Evolutionary conservation across 495 filamentous ascomycete species (phyloP), one percentile per base, ranked within the genome.

Genomic region (Penicillium atrosanguineum): DNA sequence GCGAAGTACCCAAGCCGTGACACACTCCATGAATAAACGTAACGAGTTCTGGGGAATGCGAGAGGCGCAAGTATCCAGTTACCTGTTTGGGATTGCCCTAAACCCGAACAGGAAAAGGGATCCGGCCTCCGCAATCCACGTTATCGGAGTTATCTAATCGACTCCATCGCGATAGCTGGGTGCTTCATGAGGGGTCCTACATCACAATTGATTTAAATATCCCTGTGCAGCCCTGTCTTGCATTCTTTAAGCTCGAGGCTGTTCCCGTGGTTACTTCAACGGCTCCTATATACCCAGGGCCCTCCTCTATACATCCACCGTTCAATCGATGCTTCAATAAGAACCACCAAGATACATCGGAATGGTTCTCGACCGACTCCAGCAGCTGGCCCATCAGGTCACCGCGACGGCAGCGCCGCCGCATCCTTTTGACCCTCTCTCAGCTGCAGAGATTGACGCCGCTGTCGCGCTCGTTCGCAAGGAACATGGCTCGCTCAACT

Each of bases 371-470:
- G 82, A 89, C 56, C 80, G 84, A 57, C 78, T 90, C 31, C 83
- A 86, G 69, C 83, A 88, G 64, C 73, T 89, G 65, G 75, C 81
- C 61, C 71, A 80, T 42, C 87, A 89, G 65, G 73, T 90, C 70
- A 79, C 72, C 52, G 81, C 80, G 46, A 74, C 73, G 23, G 55
- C 72, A 20, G 70, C 75, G 14, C 77, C 77, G 31, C 84, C 85
- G 39, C 86, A 97, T 64, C 93, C 93, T 12, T 83, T 96, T 56
- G 92, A 96, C 59, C 93, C 93, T 44, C 84, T 97, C 43, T 80
- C 83, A 15, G 80, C 81, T 0, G 61, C 73, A 5, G 92, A 97
- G 65, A 96, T 97, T 57, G 88, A 90, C 63, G 71, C 79, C 7
- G 84, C 84, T 8, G 87, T 93, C 47, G 66, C 79, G 1, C 73